Percentiles rank a stretch among this genome's conserved stretches.
phyloP scores from a whole-genome alignment of 345 rosid genomes.

The Ceriops zippeliana region DNA sequence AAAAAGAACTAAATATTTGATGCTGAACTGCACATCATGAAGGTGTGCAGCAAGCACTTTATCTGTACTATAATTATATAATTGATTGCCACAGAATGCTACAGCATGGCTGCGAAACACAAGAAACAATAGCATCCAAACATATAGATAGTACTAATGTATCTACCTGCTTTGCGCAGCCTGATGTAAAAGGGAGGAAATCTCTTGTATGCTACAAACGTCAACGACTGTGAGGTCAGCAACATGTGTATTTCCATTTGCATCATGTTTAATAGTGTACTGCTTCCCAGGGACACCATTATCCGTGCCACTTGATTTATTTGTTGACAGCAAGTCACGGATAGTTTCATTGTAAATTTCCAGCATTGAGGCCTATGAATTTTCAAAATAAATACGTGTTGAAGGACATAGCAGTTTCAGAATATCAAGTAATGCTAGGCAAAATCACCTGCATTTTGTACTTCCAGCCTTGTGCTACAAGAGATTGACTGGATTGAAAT shows the following conservation, averaged over 20 bases:
- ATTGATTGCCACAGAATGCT: too few species aligned
- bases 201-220: constrained; percentile 67
- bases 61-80: too few species aligned
- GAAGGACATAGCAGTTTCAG: neutral
- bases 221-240: constrained; percentile 77
- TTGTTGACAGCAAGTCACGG: constrained; percentile 66
- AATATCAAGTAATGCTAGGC: neutral
- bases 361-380: constrained; percentile 77
- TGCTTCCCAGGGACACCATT: constrained; percentile 63
- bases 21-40: neutral
- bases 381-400: neutral
- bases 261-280: constrained; percentile 76
- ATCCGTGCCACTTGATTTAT: constrained; percentile 40
- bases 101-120: neutral
- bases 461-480: constrained; percentile 84
- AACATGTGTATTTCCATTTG: constrained; percentile 77
- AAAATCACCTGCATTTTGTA: constrained; percentile 82
- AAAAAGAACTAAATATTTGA: neutral
- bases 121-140: neutral
- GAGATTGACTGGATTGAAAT: constrained; percentile 69
- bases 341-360: constrained; percentile 93
- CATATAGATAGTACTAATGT: neutral
- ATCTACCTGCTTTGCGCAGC: constrained; percentile 91
- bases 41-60: too few species aligned
- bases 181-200: constrained; percentile 66